Base-by-base conservation (phyloP, 257 asterid genomes). In the Thymus quinquecostatus region DNA sequence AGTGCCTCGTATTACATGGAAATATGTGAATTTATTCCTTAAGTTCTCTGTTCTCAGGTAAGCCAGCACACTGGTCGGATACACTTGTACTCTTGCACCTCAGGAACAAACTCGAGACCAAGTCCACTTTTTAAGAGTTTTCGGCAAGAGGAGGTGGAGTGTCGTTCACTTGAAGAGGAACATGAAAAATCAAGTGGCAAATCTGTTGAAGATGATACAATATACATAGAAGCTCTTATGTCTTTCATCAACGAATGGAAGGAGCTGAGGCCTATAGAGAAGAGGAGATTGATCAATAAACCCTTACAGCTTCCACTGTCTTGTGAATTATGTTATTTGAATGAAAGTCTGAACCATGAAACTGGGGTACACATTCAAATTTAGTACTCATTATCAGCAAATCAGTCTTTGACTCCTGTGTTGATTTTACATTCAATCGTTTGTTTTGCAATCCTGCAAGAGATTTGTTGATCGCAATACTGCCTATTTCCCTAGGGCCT, bases 51-150 rank as follows among this genome's bases (percentile, higher is more conserved):
- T 58, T 44, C 84, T 64, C 83, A 94, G 99, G 93, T 94, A 72
- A 94, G 99, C 85, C 85, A 77, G 69, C 85, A 94, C 70, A 94
- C 99, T n/a, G 97, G 97, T 79, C 84, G 99, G 85, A 80, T 94
- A 76, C 97, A 94, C 81, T 70, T 94, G 79, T 94, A 91, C 82
- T 79, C 91, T 40, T 91, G 99, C 82, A 74, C 79, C 71, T 82
- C 86, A 34, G 96, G 84, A 82, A 64, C 80, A 75, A 89, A 89
- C 81, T 79, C 86, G 78, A 89, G 99, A 66, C 99, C 99, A 58
- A 81, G 48, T 33, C 99, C 99, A 79, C 89, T 94, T 82, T 86
- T 87, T 68, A 80, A 79, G 80, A 91, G 86, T 83, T 87, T 89
- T 79, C 87, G 92, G 68, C 90, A 75, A 64, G 97, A 89, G 78